Evolutionary conservation across 1,284 basidiomycete species (phyloP), one percentile per base, ranked within the genome.

Genomic region (Volvariella volvacea): DNA sequence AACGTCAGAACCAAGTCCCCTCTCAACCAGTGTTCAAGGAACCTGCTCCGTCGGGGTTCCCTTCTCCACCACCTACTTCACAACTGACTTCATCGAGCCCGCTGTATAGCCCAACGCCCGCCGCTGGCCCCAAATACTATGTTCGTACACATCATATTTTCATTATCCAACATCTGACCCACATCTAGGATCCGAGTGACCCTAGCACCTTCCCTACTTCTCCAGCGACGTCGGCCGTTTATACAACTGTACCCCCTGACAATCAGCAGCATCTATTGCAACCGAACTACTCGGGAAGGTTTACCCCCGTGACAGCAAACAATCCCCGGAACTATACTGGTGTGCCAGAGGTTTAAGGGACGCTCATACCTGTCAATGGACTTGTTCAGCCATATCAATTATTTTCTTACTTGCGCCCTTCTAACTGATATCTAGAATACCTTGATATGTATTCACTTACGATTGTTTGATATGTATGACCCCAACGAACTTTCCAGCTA

Each of bases 181-280:
- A 32, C 42, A 15, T 42, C n/a, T 45, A 73, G 70, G 57, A 70
- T 46, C 68, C 69, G 37, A 62, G 66, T 40, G 68, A 71, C 53
- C 70, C 70, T 8, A 64, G 59, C 34, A 73, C 70, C 12, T 72
- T 62, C 54, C 70, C 70, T 39, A 46, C 61, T 12, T 48, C 56
- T 9, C 40, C 50, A 2, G 38, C 51, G 25, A 46, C 49, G n/a
- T 41, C 15, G 14, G 17, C 8, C 12, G 41, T 41, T 19, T 34
- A 43, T 8, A 37, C 22, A 4, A 2, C 20, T 32, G 36, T 33
- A 25, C 20, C 21, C 40, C 22, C 12, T 33, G n/a, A n/a, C n/a
- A n/a, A n/a, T n/a, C n/a, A n/a, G n/a, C n/a, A n/a, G n/a, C n/a
- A n/a, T n/a, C n/a, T n/a, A 12, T 6, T 28, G 25, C 25, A 6